These are phyloP conservation scores for Aspergillus sp. DNA, from an alignment of 2,329 filamentous ascomycete species.

Conservation along the genomic window DNA sequence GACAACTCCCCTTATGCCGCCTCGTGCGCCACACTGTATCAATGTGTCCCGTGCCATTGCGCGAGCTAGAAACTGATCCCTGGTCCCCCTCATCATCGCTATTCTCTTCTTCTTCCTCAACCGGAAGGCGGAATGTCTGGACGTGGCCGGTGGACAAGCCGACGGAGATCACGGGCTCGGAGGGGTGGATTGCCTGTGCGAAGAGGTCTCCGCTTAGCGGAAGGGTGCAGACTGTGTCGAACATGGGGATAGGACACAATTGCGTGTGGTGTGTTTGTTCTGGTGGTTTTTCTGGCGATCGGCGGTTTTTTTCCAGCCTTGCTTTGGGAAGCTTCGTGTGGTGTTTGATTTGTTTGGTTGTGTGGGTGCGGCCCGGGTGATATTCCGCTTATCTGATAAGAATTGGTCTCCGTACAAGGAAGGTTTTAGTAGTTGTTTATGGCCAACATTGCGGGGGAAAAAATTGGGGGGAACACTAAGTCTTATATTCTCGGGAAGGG, in stretches of 20 bases:
- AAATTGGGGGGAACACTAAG: neutral
- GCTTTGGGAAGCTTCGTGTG: neutral
- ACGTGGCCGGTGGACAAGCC: conserved; percentile 85
- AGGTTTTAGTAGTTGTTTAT: neutral
- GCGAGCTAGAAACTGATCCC: conserved; percentile 41
- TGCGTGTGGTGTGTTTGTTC: neutral
- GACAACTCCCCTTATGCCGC: conserved; percentile 91
- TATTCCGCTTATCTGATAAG: conserved; percentile 18
- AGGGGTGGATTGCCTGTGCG: conserved; percentile 80
- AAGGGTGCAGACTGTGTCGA: conserved; percentile 88
- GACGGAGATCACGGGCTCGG: conserved; percentile 78
- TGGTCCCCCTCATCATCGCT: conserved; percentile 45
- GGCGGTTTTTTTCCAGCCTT: conserved; percentile 2
- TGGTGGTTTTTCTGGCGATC: neutral
- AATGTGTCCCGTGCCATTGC: conserved; percentile 70
- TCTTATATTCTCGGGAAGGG: neutral
- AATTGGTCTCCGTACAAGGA: neutral
- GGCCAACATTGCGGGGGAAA: neutral
- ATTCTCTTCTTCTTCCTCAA: conserved; percentile 15
- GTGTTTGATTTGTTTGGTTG: conserved; percentile 7
- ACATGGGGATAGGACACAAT: conserved; percentile 56
- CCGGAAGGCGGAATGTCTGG: conserved; percentile 72
- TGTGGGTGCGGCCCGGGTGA: conserved; percentile 21
- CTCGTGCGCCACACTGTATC: conserved; percentile 83
- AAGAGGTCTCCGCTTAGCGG: conserved; percentile 86